Conservation (phyloP, 208 protist genomes). For the Tetramitus jugosus region DNA sequence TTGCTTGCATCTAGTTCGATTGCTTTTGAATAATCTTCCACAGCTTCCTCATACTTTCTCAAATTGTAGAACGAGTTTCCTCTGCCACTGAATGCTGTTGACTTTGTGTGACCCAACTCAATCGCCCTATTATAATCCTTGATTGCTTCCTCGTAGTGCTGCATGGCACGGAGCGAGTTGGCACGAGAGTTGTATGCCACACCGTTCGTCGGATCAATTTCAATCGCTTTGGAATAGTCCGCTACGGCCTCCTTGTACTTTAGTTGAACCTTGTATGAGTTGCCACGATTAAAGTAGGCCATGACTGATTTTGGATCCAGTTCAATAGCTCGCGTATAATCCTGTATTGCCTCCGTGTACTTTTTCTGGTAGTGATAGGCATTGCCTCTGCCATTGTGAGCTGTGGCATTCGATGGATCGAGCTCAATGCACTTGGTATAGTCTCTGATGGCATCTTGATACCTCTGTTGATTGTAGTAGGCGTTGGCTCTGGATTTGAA, state of each 20-base stretch:
- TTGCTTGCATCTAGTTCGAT: conserved; percentile 57
- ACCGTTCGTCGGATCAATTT: conserved; percentile 42
- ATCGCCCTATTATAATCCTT: conserved; percentile 51
- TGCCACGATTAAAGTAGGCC: conserved; percentile 20
- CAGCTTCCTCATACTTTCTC: conserved; percentile 52
- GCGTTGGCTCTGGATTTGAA: conserved; percentile 64
- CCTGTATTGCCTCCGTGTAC: conserved; percentile 39
- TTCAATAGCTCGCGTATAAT: conserved; percentile 43
- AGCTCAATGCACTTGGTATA: conserved; percentile 60
- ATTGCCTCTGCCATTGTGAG: conserved; percentile 63
- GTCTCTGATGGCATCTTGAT: conserved; percentile 48
- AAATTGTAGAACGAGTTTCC: conserved; percentile 50
- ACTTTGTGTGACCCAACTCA: neutral
- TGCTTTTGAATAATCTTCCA: conserved; percentile 59
- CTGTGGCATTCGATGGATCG: conserved; percentile 55
- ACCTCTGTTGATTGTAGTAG: neutral
- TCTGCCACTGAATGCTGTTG: neutral
- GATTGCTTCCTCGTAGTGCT: conserved; percentile 49
- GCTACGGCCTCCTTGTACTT: conserved; percentile 49
- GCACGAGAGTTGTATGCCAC: conserved; percentile 53
- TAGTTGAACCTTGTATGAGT: conserved; percentile 43
- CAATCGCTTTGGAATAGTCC: conserved; percentile 56
- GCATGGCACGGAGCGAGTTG: conserved; percentile 39
- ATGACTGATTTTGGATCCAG: conserved; percentile 11
- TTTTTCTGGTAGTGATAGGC: conserved; percentile 34